Conservation (phyloP, 768 basidiomycete genomes). For the Antrodiella citrinella region DNA sequence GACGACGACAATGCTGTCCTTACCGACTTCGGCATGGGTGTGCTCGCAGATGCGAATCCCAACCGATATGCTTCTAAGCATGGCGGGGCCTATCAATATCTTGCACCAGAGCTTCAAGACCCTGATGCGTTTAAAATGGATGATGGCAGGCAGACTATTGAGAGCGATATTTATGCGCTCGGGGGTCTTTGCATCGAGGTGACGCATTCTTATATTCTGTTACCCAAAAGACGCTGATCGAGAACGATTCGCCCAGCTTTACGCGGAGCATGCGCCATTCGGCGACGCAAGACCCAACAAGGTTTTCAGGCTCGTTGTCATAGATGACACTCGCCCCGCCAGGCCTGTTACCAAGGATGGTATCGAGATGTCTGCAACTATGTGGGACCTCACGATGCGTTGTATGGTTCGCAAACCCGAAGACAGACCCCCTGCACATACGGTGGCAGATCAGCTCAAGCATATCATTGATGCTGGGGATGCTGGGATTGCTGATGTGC, state of each 20-base stretch:
- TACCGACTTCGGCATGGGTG: neutral
- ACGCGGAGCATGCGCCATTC: neutral
- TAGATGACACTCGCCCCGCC: neutral
- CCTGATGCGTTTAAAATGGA: neutral
- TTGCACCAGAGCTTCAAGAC: neutral
- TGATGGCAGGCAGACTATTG: neutral
- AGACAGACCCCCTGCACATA: too few species aligned
- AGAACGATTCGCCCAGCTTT: neutral
- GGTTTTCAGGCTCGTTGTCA: neutral
- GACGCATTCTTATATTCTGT: neutral
- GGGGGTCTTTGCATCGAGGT: neutral
- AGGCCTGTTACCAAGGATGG: neutral
- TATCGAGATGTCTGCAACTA: neutral
- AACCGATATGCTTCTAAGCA: neutral
- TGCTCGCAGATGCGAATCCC: neutral
- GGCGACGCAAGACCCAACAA: neutral
- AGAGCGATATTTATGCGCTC: neutral
- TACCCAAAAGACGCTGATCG: neutral
- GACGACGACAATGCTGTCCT: neutral
- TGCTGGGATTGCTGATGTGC: too few species aligned
- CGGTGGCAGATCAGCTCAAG: too few species aligned
- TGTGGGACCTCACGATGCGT: neutral
- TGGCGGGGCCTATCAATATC: neutral
- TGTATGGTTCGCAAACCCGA: neutral
- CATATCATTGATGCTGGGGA: too few species aligned